phyloP scores from a whole-genome alignment of 129 eudicot genomes.

The Silybum marianum region DNA sequence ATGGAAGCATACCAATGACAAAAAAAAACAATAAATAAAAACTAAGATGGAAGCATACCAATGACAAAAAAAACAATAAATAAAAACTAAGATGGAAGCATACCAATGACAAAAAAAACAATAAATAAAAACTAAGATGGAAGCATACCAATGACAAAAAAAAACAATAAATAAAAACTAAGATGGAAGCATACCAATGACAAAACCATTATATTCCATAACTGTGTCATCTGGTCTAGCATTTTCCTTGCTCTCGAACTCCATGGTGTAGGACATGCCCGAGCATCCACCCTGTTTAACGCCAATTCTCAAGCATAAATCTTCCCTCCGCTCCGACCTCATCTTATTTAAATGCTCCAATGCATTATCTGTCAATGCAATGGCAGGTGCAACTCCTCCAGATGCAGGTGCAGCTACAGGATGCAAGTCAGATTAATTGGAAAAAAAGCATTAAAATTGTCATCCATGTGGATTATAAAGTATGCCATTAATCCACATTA shows the following conservation, averaged over 20 bases:
- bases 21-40: too few relatives aligned
- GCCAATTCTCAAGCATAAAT: slow-evolving; percentile 89
- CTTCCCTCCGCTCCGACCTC: slow-evolving; percentile 72
- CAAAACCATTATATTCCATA: slow-evolving; percentile 86
- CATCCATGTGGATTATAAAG: not conserved
- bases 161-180: not conserved
- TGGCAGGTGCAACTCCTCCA: slow-evolving; percentile 89
- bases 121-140: too few relatives aligned
- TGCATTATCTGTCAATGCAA: slow-evolving; percentile 83
- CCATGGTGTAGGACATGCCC: slow-evolving; percentile 98
- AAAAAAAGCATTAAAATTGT: not conserved
- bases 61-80: too few relatives aligned
- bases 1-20: too few relatives aligned
- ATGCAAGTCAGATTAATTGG: not conserved
- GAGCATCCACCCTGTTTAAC: slow-evolving; percentile 99
- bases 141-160: too few relatives aligned
- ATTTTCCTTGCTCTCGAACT: slow-evolving; percentile 81
- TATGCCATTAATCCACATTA: not conserved
- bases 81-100: too few relatives aligned
- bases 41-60: too few relatives aligned
- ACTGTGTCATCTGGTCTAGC: slow-evolving; percentile 87
- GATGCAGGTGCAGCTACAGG: slow-evolving; percentile 65
- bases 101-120: too few relatives aligned
- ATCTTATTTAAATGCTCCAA: slow-evolving; percentile 83
- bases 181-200: slow-evolving; percentile 61